Evolutionary conservation across 2,329 filamentous ascomycete species (phyloP), one percentile per base, ranked within the genome.

Genomic region (Ophiognomonia clavigignenti-juglandacearum): DNA sequence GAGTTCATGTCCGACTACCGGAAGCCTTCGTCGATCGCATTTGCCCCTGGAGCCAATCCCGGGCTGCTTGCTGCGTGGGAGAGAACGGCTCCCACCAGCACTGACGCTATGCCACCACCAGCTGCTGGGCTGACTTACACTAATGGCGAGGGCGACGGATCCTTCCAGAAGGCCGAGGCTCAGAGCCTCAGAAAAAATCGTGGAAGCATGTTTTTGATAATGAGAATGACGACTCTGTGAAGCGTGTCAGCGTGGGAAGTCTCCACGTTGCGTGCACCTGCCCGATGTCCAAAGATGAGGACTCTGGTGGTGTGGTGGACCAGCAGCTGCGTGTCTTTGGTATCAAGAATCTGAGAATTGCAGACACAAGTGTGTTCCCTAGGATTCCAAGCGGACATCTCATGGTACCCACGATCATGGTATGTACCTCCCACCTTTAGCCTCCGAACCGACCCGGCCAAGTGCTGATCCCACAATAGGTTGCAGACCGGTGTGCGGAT

Each of bases 201-300:
- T 64, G 59, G 60, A 43, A 51, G 14, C 57, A 55, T 4, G 54
- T 59, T 5, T 54, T 57, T 2, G 61, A 66, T 18, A 53, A 49
- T 2, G 56, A 65, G 41, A 59, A 65, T 18, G 63, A 65, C 16
- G 53, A 49, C 6, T 66, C 58, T 16, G 45, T 50, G 6, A 42
- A 50, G 26, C 50, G 47, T 6, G 50, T 55, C 4, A 51, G 47
- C 26, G 41, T 53, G 11, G 56, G 56, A 6, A 54, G 53, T 23
- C 58, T 64, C 13, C 70, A 72, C 34, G 66, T 68, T 13, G 59
- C 62, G 20, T 65, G 68, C 10, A 70, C 74, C 56, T 64, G 71
- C 52, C 66, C 66, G 8, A 65, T 66, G 51, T 63, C 64, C 11
- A 26, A 23, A 0, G 40, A 40, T 16, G 37, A 27, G 7, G 9